Conservation (phyloP, 2,329 filamentous ascomycete genomes). For the Penicillium sp. region DNA sequence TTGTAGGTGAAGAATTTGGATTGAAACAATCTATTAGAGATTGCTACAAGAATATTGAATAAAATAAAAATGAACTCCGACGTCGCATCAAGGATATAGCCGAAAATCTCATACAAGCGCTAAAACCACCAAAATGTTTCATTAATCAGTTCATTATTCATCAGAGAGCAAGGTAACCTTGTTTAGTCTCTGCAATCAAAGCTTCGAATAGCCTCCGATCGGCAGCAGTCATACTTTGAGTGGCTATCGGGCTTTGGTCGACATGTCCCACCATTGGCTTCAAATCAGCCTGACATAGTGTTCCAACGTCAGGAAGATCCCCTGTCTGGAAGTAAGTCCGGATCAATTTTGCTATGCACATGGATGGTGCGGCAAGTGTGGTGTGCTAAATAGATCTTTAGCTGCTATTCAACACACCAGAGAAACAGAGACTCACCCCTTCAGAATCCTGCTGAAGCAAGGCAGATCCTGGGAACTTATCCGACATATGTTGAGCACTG, state of each 20-base stretch:
- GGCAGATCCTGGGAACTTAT: constrained; percentile 44
- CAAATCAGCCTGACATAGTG: constrained; percentile 38
- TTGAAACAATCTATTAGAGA: not conserved
- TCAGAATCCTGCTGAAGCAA: constrained; percentile 49
- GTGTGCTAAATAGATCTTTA: constrained; percentile 26
- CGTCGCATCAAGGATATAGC: not conserved
- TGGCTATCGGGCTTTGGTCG: not conserved
- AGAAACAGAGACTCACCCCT: constrained; percentile 32
- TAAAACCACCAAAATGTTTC: not conserved
- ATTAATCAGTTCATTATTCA: not conserved
- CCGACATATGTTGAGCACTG: constrained; percentile 38
- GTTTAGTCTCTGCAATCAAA: constrained; percentile 16
- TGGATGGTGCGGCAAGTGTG: constrained; percentile 35
- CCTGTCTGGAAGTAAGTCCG: constrained; percentile 46
- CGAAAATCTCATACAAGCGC: not conserved
- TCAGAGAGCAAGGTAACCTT: not conserved
- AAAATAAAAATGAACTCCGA: not conserved
- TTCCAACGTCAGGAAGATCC: constrained; percentile 34
- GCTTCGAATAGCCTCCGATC: constrained; percentile 17
- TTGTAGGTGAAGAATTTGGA: too few relatives aligned
- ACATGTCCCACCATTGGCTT: constrained; percentile 31
- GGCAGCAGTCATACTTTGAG: constrained; percentile 6
- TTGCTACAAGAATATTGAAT: not conserved
- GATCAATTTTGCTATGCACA: constrained; percentile 38
- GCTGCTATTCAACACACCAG: not conserved